A percentile compares a stretch with the other conserved stretches of the same genome.
phyloP scores from a whole-genome alignment of 2,329 filamentous ascomycete genomes.

The Pseudopyrenochaeta lycopersici region DNA sequence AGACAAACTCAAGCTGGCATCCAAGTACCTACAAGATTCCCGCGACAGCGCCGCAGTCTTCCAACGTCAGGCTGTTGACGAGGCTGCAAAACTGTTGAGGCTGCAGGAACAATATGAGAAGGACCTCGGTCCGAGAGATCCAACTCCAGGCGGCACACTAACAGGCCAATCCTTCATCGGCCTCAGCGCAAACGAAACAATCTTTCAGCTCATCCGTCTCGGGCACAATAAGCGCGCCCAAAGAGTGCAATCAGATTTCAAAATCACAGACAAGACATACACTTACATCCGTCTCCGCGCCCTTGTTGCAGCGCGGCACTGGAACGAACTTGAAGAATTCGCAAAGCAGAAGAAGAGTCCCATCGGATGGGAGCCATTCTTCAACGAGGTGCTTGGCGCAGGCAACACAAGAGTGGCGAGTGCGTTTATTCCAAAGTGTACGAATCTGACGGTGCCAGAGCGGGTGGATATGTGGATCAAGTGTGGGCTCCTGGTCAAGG shows the following conservation, averaged over 20 bases:
- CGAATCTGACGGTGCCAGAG: constrained; percentile 71
- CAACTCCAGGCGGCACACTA: constrained; percentile 39
- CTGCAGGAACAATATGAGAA: constrained; percentile 87
- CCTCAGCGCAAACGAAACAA: constrained; percentile 87
- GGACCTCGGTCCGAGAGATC: constrained; percentile 70
- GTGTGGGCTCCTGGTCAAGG: constrained; percentile 87
- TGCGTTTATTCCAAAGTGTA: constrained; percentile 88
- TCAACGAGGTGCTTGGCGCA: constrained; percentile 85
- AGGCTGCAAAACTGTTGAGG: constrained; percentile 80
- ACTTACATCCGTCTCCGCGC: constrained; percentile 90
- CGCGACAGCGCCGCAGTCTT: constrained; percentile 76
- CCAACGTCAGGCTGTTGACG: constrained; percentile 78
- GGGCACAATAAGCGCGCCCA: constrained; percentile 86
- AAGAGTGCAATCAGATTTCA: constrained; percentile 92
- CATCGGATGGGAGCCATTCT: constrained; percentile 98
- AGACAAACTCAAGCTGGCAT: constrained; percentile 89
- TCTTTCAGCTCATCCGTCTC: constrained; percentile 84
- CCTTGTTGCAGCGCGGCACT: constrained; percentile 87
- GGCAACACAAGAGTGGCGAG: constrained; percentile 89
- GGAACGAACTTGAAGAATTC: constrained; percentile 90
- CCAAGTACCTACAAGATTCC: constrained; percentile 82
- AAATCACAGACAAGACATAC: constrained; percentile 86
- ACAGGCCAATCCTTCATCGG: constrained; percentile 71
- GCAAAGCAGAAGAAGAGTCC: constrained; percentile 81
- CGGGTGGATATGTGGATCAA: constrained; percentile 94